These are phyloP conservation scores for Plantago lanceolata DNA, from an alignment of 305 asterid species.

Conservation along the genomic window DNA sequence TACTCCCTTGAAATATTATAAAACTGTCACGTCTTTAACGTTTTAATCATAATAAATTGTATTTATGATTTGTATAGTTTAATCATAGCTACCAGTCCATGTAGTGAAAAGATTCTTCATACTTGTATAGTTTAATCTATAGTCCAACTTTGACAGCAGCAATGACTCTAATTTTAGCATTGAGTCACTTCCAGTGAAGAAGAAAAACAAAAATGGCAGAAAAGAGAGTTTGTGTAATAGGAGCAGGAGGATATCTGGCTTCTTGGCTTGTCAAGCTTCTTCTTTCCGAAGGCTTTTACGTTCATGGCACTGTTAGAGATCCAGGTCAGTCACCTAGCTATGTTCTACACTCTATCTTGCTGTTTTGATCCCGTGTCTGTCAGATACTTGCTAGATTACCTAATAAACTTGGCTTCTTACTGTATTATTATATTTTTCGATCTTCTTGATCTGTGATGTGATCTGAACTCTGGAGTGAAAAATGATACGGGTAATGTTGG, in stretches of 20 bases:
- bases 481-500: too few species aligned
- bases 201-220: neutral
- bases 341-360: neutral
- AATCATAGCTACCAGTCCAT: neutral
- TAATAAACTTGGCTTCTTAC: too few species aligned
- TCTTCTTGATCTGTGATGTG: too few species aligned
- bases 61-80: neutral
- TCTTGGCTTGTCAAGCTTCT: slow-evolving; percentile 46
- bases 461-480: too few species aligned
- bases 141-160: neutral
- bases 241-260: slow-evolving; percentile 44
- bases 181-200: too few species aligned
- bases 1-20: too few species aligned
- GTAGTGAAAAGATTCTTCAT: neutral
- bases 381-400: neutral
- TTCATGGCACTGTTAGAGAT: slow-evolving; percentile 45
- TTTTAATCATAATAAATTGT: too few species aligned
- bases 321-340: slow-evolving; percentile 24
- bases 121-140: neutral
- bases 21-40: too few species aligned
- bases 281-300: slow-evolving; percentile 34
- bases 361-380: neutral
- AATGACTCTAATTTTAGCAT: too few species aligned
- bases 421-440: too few species aligned
- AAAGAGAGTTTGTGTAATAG: slow-evolving; percentile 35